phyloP scores from a whole-genome alignment of 2,329 filamentous ascomycete genomes.

The Colletotrichum musicola region DNA sequence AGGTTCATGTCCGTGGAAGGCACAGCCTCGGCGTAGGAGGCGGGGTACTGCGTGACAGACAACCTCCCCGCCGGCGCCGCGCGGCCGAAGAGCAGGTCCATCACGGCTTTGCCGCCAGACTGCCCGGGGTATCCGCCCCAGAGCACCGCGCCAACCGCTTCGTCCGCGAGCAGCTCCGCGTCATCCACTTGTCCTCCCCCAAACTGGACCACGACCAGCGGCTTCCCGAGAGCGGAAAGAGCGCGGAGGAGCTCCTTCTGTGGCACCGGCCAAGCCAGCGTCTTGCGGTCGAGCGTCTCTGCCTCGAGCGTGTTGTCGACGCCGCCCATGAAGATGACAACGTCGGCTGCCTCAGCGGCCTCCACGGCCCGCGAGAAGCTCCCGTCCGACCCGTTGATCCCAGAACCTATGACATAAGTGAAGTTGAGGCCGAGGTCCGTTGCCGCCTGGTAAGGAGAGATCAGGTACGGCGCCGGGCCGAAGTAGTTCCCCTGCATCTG shows the following conservation, averaged over 20 bases:
- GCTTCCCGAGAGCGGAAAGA: constrained; percentile 56
- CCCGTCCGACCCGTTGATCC: constrained; percentile 43
- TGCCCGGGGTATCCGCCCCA: constrained; percentile 73
- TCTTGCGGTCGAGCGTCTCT: constrained; percentile 70
- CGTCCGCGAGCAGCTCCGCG: constrained; percentile 59
- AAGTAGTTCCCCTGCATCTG: constrained; percentile 41
- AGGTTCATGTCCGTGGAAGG: constrained; percentile 69
- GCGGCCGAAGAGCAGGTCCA: constrained; percentile 66
- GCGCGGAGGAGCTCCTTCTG: constrained; percentile 37
- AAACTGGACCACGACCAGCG: constrained; percentile 64
- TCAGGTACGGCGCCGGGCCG: constrained; percentile 41
- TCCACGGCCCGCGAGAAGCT: constrained; percentile 62
- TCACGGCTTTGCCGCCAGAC: constrained; percentile 66
- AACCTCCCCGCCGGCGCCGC: constrained; percentile 65
- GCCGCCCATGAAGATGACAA: constrained; percentile 68
- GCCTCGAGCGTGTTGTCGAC: constrained; percentile 62
- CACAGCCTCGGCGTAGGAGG: constrained; percentile 61
- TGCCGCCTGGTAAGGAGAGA: constrained; percentile 39
- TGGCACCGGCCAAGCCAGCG: constrained; percentile 29
- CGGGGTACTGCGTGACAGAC: constrained; percentile 68
- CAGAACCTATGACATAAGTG: constrained; percentile 46
- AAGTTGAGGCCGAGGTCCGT: constrained; percentile 46
- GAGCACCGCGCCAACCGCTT: constrained; percentile 63
- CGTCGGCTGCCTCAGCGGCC: constrained; percentile 68
- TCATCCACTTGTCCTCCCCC: constrained; percentile 68